Percentiles rank a stretch among this genome's conserved stretches.
Conservation (phyloP, 257 asterid species). For the Nicotiana otophora region DNA sequence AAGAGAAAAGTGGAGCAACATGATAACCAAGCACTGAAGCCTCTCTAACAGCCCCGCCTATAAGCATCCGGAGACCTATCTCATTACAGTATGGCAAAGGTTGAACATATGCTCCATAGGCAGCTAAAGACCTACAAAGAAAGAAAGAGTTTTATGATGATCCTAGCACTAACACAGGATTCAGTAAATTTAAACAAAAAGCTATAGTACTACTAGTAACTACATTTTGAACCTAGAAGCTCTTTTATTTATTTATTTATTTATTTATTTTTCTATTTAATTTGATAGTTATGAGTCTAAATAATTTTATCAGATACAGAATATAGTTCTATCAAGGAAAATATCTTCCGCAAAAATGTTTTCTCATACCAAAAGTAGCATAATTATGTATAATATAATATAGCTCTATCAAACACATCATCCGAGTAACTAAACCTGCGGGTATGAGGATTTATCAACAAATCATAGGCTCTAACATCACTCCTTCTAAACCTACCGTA, state of each 20-base stretch:
- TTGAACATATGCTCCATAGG: conserved; percentile 82
- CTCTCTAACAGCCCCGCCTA: conserved; percentile 90
- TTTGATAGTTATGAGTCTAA: neutral
- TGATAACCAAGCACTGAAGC: conserved; percentile 82
- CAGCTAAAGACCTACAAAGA: conserved; percentile 64
- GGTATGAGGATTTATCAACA: neutral
- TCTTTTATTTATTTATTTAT: neutral
- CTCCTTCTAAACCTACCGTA: neutral
- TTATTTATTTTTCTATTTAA: neutral
- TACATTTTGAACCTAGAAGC: neutral
- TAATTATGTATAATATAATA: neutral
- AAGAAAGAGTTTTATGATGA: neutral
- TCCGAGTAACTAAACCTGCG: neutral
- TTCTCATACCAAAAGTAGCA: neutral
- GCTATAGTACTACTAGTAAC: neutral
- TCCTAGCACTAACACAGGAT: neutral
- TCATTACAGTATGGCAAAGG: conserved; percentile 87
- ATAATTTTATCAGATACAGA: no score
- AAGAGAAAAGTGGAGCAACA: conserved; percentile 82
- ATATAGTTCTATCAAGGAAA: neutral
- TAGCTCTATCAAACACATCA: neutral
- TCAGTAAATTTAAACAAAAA: neutral
- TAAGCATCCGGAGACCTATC: conserved; percentile 85
- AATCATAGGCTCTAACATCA: neutral
- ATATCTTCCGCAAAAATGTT: neutral